phyloP scores from a whole-genome alignment of 768 basidiomycete species.

The Macrolepiota fuliginosa region DNA sequence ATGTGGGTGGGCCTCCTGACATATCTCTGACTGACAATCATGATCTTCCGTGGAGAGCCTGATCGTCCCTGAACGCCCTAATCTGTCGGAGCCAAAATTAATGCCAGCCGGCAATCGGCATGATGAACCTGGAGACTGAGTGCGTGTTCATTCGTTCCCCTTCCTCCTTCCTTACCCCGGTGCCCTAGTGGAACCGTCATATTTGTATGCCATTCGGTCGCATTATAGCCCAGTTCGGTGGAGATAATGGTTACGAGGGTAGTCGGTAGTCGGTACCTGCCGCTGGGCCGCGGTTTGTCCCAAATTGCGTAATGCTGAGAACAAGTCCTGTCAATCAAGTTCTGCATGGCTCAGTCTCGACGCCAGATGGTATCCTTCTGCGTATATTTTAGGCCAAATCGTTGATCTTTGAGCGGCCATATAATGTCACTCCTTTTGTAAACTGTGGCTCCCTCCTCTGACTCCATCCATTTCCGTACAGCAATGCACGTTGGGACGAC shows the following conservation, averaged over 20 bases:
- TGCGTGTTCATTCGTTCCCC: background rate
- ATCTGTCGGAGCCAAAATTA: background rate
- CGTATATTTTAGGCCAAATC: background rate
- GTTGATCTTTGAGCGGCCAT: background rate
- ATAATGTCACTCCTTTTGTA: background rate
- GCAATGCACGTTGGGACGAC: constrained; percentile 21
- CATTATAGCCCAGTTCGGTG: too few species aligned
- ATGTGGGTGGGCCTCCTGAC: too few species aligned
- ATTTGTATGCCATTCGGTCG: background rate
- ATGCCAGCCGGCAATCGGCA: background rate
- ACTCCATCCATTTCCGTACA: background rate
- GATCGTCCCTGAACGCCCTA: background rate
- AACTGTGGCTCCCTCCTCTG: background rate
- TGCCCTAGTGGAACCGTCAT: background rate
- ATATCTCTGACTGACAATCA: background rate
- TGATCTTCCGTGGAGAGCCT: background rate
- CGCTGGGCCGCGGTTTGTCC: background rate
- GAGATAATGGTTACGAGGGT: too few species aligned
- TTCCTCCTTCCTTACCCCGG: background rate
- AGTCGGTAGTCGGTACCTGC: too few species aligned
- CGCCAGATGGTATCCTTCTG: background rate
- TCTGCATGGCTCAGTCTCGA: background rate
- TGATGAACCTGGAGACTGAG: background rate
- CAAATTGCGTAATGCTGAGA: background rate
- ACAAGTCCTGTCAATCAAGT: background rate